A percentile compares a stretch with the other conserved stretches of the same genome.
phyloP scores from a whole-genome alignment of 345 rosid genomes.

The Arabidopsis suecica region DNA sequence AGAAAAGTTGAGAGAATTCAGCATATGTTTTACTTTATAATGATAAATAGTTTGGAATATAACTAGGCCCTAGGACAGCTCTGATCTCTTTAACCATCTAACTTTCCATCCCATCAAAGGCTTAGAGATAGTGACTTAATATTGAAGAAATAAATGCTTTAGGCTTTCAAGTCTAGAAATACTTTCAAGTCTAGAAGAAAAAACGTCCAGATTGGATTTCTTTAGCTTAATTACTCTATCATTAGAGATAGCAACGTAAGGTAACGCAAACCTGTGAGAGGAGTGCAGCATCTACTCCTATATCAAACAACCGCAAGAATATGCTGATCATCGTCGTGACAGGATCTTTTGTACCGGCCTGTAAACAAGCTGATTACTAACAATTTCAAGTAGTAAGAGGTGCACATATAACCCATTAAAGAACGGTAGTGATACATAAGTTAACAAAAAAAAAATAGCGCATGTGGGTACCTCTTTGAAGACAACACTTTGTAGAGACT shows the following conservation, averaged over 20 bases:
- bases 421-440: not conserved
- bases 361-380: conserved; percentile 47
- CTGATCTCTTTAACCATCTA: not conserved
- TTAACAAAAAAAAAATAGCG: conserved; percentile 10
- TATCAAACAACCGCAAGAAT: conserved; percentile 89
- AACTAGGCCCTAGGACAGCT: conserved; percentile 11
- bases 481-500: conserved; percentile 96
- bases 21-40: conserved; percentile 2
- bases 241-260: conserved; percentile 8
- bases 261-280: conserved; percentile 76
- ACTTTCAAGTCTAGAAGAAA: conserved; percentile 17
- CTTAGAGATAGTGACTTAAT: not conserved
- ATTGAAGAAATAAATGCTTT: conserved; percentile 9
- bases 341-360: conserved; percentile 97
- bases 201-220: not conserved
- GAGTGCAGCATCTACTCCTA: conserved; percentile 85
- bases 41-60: not conserved
- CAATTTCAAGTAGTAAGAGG: conserved; percentile 14
- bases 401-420: conserved; percentile 9
- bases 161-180: conserved; percentile 6
- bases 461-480: conserved; percentile 80
- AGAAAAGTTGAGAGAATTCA: not conserved
- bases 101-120: conserved; percentile 24
- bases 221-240: not conserved
- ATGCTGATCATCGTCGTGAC: conserved; percentile 90